A percentile compares a stretch with the other conserved stretches of the same genome.
Conservation (phyloP, 768 basidiomycete genomes). For the Guyanaporus albipodus region DNA sequence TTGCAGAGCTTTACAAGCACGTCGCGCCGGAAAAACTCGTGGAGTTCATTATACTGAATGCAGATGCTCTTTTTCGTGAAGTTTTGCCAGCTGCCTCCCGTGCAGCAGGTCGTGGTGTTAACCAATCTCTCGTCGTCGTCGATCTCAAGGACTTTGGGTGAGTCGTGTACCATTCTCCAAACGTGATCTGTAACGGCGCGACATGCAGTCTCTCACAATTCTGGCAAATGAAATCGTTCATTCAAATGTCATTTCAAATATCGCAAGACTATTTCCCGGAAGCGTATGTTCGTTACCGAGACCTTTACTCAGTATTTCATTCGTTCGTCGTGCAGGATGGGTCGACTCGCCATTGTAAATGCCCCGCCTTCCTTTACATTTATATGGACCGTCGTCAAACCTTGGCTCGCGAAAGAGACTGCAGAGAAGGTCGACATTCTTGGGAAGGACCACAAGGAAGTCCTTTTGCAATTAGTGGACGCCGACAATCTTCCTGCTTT, state of each 20-base stretch:
- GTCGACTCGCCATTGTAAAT: slow-evolving; percentile 66
- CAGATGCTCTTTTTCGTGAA: slow-evolving; percentile 61
- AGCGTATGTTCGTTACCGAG: slow-evolving; percentile 44
- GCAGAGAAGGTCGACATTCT: slow-evolving; percentile 63
- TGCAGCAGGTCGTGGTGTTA: slow-evolving; percentile 49
- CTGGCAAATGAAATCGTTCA: slow-evolving; percentile 72
- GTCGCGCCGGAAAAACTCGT: slow-evolving; percentile 60
- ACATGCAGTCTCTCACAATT: slow-evolving; percentile 56
- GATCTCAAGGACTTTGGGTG: slow-evolving; percentile 72
- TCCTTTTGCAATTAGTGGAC: slow-evolving; percentile 56
- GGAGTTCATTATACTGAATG: slow-evolving; percentile 60
- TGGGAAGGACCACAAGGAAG: slow-evolving; percentile 54
- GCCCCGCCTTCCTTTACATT: slow-evolving; percentile 69
- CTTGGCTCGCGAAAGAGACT: slow-evolving; percentile 73
- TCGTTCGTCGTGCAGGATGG: slow-evolving; percentile 49
- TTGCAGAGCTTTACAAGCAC: slow-evolving; percentile 51
- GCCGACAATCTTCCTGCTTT: slow-evolving; percentile 56
- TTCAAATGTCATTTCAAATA: slow-evolving; percentile 60
- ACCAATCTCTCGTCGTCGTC: slow-evolving; percentile 57
- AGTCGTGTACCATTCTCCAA: slow-evolving; percentile 15
- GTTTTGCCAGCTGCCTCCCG: slow-evolving; percentile 61
- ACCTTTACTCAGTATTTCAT: background rate
- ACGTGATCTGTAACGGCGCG: background rate
- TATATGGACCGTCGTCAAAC: slow-evolving; percentile 67
- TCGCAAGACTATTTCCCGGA: slow-evolving; percentile 80